Evolutionary conservation across 108 stramenopile species (phyloP).

Genomic region (Pinguiococcus pyrenoidosus): DNA sequence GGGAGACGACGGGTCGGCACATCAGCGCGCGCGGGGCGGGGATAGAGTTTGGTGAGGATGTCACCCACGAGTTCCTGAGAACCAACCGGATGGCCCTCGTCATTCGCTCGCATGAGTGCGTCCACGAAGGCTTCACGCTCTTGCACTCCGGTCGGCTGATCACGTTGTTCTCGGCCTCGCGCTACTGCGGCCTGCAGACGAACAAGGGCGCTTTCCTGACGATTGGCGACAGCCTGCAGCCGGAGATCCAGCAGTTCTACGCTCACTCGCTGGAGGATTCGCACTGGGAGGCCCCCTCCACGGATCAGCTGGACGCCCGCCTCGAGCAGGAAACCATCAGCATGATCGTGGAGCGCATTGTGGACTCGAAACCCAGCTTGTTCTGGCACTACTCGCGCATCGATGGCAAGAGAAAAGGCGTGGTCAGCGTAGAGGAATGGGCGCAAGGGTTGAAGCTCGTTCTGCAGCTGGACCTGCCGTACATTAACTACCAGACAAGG

Average conservation of each 20-base stretch:
- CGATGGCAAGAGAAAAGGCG: conserved; percentile 24
- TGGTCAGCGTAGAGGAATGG: conserved; percentile 32
- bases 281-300: neutral
- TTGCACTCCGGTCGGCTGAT: conserved; percentile 37
- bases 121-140: conserved; percentile 38
- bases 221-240: conserved; percentile 19
- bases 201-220: conserved; percentile 37
- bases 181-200: conserved; percentile 42
- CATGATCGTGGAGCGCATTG: conserved; percentile 43
- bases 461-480: conserved; percentile 35
- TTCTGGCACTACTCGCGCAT: conserved; percentile 41
- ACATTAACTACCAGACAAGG: conserved; percentile 21
- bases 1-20: conserved; percentile 34
- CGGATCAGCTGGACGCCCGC: conserved; percentile 14
- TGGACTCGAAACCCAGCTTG: conserved; percentile 35
- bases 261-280: conserved; percentile 5
- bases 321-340: conserved; percentile 25
- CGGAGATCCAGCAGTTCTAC: conserved; percentile 32
- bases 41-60: conserved; percentile 39
- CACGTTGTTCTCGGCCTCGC: conserved; percentile 47
- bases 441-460: conserved; percentile 43
- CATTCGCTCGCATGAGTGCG: conserved; percentile 51
- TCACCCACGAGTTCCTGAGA: conserved; percentile 42
- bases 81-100: conserved; percentile 37
- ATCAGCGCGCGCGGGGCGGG: conserved; percentile 43